Percentiles rank a stretch among this genome's conserved stretches.
Conservation (phyloP, 2,329 filamentous ascomycete species). For the Claviceps sp. region DNA sequence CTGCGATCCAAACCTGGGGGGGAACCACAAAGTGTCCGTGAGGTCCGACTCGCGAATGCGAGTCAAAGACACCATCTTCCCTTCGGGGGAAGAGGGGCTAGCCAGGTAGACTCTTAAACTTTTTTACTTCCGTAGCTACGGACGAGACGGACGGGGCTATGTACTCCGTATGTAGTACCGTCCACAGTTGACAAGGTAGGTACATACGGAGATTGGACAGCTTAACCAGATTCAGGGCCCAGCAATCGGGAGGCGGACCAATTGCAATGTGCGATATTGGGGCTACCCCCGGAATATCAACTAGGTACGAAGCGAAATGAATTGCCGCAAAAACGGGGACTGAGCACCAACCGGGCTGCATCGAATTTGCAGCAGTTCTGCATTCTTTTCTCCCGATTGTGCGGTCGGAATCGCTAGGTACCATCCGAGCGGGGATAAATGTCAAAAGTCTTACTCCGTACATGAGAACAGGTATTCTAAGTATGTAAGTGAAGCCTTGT, state of each 20-base stretch:
- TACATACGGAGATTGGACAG: too few relatives aligned
- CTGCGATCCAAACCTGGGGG: background rate
- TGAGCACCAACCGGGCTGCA: slow-evolving; percentile 4
- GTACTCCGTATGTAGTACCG: too few relatives aligned
- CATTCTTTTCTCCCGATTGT: background rate
- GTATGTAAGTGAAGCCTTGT: background rate
- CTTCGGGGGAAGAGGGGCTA: background rate
- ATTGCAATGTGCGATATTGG: slow-evolving; percentile 2
- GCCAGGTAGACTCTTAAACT: background rate
- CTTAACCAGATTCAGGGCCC: background rate
- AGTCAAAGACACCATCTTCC: slow-evolving; percentile 1
- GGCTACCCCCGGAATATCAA: slow-evolving; percentile 15
- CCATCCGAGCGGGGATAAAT: background rate
- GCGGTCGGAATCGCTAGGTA: background rate
- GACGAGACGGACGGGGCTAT: background rate
- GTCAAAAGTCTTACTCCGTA: too few relatives aligned
- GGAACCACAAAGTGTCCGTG: background rate
- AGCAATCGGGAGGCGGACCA: background rate
- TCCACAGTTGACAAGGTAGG: too few relatives aligned
- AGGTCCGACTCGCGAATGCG: slow-evolving; percentile 3
- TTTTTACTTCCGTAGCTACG: background rate
- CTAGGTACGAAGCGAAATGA: slow-evolving; percentile 18
- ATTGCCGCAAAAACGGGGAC: slow-evolving; percentile 7
- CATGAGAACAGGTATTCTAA: too few relatives aligned
- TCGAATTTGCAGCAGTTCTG: background rate